Percentiles rank a stretch among this genome's conserved stretches.
phyloP scores from a whole-genome alignment of 2,329 filamentous ascomycete species.

The Chaetomium strumarium region DNA sequence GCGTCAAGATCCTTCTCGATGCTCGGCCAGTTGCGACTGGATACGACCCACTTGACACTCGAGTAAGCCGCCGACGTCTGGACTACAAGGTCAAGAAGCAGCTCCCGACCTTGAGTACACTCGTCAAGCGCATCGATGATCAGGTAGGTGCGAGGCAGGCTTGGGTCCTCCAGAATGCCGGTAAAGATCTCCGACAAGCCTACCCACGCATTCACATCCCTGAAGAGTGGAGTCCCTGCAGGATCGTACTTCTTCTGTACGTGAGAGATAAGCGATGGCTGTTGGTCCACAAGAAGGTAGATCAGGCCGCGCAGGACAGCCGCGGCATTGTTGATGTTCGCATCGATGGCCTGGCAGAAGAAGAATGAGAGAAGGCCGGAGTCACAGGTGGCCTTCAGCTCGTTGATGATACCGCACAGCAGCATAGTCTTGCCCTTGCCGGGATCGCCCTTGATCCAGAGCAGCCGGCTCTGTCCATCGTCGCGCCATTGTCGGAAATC shows the following conservation, averaged over 20 bases:
- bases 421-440: constrained; percentile 43
- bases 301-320: constrained; percentile 31
- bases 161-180: constrained; percentile 34
- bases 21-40: constrained; percentile 36
- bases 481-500: constrained; percentile 23
- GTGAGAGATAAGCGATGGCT: constrained; percentile 32
- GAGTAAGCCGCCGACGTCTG: constrained; percentile 21
- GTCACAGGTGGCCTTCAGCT: constrained; percentile 20
- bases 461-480: not conserved
- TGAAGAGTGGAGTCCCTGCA: constrained; percentile 24
- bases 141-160: constrained; percentile 29
- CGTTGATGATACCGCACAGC: constrained; percentile 34
- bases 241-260: constrained; percentile 23
- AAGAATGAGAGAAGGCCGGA: constrained; percentile 18
- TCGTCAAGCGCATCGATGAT: constrained; percentile 46
- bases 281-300: constrained; percentile 26
- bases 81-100: constrained; percentile 34
- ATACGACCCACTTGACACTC: constrained; percentile 38
- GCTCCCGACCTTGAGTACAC: constrained; percentile 29
- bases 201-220: constrained; percentile 34
- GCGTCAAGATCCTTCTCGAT: constrained; percentile 31
- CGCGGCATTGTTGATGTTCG: constrained; percentile 26
- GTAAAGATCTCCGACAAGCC: constrained; percentile 35
- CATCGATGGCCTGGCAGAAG: constrained; percentile 28
- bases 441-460: constrained; percentile 23